A percentile compares a stretch with the other conserved stretches of the same genome.
phyloP scores from a whole-genome alignment of 768 basidiomycete species.

The Megacollybia marginata region DNA sequence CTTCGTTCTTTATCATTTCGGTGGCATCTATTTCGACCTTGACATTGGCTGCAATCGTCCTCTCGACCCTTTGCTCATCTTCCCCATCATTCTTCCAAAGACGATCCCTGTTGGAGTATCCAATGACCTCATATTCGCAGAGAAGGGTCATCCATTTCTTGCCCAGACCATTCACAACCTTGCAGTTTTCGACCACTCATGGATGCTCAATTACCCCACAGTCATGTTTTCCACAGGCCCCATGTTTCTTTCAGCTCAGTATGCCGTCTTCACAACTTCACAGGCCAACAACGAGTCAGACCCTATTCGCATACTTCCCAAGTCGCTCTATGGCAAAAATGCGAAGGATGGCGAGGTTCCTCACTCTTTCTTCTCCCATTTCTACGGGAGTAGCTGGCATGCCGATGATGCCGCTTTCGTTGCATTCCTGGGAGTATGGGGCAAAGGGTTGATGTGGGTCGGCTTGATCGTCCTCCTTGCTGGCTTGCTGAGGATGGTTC shows the following conservation, averaged over 20 bases:
- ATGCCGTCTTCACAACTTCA: constrained; percentile 75
- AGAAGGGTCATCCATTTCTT: constrained; percentile 82
- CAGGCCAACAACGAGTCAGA: constrained; percentile 58
- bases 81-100: constrained; percentile 85
- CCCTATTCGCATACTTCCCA: constrained; percentile 88
- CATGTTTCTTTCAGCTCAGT: constrained; percentile 96
- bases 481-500: constrained; percentile 51
- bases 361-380: constrained; percentile 93
- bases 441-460: constrained; percentile 82
- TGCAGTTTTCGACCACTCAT: constrained; percentile 85
- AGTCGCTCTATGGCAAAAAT: constrained; percentile 96
- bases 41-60: constrained; percentile 90
- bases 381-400: constrained; percentile 98
- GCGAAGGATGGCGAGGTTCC: constrained; percentile 76
- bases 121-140: constrained; percentile 94
- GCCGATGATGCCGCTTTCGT: constrained; percentile 98
- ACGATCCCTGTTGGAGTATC: constrained; percentile 97
- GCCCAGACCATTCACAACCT: constrained; percentile 91
- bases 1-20: constrained; percentile 93
- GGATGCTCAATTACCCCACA: constrained; percentile 95
- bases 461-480: constrained; percentile 66
- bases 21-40: constrained; percentile 93
- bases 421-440: constrained; percentile 84
- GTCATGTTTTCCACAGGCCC: constrained; percentile 99
- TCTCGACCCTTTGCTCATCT: constrained; percentile 78